Conservation (phyloP, 169 alveolate species). For the Plasmodium chabaudi region DNA sequence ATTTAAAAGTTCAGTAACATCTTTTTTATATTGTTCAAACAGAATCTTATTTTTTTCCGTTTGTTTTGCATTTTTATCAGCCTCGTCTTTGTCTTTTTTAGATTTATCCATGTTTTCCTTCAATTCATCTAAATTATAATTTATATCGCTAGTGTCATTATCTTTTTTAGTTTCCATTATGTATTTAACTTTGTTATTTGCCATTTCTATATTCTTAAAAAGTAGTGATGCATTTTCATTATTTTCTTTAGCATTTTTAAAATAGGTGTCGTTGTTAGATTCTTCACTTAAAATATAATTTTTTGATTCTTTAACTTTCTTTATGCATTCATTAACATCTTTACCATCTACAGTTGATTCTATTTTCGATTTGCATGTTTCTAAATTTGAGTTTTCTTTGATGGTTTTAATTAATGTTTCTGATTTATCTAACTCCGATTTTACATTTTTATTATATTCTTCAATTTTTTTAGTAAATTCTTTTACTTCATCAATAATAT, state of each 20-base stretch:
- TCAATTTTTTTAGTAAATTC: neutral
- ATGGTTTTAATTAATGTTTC: neutral
- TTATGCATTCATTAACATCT: neutral
- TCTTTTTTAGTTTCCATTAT: neutral
- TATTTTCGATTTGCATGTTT: slow-evolving; percentile 3
- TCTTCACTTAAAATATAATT: neutral
- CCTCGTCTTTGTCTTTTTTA: neutral
- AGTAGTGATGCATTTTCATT: neutral
- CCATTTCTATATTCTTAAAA: neutral
- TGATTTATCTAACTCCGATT: neutral
- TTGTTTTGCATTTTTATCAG: neutral
- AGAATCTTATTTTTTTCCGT: neutral
- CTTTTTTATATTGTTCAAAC: neutral
- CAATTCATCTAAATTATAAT: neutral
- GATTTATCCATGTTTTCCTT: neutral
- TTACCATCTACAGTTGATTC: neutral
- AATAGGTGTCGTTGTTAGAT: neutral
- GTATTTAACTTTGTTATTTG: neutral
- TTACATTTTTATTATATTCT: neutral
- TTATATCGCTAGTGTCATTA: neutral
- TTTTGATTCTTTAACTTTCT: neutral
- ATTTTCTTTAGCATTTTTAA: slow-evolving; percentile 2
- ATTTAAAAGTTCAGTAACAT: neutral
- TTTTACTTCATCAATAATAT: neutral
- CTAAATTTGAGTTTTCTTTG: neutral